phyloP scores from a whole-genome alignment of 192 early-diverging fungal genomes.

The Glomus cerebriforme region DNA sequence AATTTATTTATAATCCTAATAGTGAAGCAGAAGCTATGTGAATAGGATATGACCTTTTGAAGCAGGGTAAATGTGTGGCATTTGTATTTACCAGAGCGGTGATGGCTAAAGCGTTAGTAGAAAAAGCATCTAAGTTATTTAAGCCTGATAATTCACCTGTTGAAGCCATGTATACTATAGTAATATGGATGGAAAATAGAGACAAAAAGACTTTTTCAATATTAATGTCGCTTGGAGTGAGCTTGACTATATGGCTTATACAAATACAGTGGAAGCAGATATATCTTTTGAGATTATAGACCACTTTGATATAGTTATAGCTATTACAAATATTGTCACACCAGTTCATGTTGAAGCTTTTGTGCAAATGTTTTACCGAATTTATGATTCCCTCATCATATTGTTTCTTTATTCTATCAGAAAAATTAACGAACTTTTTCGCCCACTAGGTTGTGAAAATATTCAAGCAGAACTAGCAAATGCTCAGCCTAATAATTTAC shows the following conservation, averaged over 20 bases:
- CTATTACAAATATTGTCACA: constrained; percentile 15
- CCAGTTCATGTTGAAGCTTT: constrained; percentile 19
- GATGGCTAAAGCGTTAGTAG: not conserved
- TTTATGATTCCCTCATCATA: not conserved
- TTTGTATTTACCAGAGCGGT: constrained; percentile 17
- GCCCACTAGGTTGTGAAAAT: not conserved
- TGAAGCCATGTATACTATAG: constrained; percentile 21
- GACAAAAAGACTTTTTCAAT: constrained; percentile 6
- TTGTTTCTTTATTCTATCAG: constrained; percentile 10
- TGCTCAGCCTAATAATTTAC: constrained; percentile 12
- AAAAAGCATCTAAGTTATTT: not conserved
- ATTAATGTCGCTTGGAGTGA: constrained; percentile 22
- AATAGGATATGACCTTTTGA: constrained; percentile 21
- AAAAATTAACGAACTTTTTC: not conserved
- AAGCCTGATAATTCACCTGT: constrained; percentile 4
- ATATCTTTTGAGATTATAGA: too few species aligned
- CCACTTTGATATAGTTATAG: constrained; percentile 26
- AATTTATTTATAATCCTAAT: not conserved
- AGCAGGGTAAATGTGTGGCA: constrained; percentile 6
- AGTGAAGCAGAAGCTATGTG: constrained; percentile 10
- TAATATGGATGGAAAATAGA: constrained; percentile 20
- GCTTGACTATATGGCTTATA: constrained; percentile 23
- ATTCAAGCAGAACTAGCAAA: constrained; percentile 13
- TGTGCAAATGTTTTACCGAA: constrained; percentile 9
- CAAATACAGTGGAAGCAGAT: constrained; percentile 24